phyloP scores from a whole-genome alignment of 2,329 filamentous ascomycete species.

The Fusarium paranaense region DNA sequence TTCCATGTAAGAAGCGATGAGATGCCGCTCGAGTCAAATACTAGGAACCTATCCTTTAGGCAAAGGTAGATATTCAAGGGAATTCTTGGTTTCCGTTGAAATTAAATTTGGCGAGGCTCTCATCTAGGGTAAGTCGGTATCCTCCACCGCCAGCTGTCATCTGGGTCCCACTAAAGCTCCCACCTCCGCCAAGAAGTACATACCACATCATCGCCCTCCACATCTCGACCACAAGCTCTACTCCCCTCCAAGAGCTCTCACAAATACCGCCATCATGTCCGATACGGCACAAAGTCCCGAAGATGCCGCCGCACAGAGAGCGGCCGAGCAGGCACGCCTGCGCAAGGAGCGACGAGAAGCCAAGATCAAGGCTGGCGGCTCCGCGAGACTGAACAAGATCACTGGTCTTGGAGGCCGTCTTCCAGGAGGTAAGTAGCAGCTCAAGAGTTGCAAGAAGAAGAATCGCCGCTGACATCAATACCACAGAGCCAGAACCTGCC shows the following conservation, averaged over 20 bases:
- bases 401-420: conserved; percentile 70
- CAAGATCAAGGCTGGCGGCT: conserved; percentile 79
- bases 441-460: background rate
- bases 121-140: conserved; percentile 22
- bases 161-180: conserved; percentile 22
- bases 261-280: conserved; percentile 49
- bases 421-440: conserved; percentile 46
- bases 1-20: no score
- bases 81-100: background rate
- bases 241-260: conserved; percentile 1
- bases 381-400: conserved; percentile 78
- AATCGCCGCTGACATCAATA: background rate
- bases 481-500: conserved; percentile 19
- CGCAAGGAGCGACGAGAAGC: conserved; percentile 84
- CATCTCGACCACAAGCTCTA: conserved; percentile 10
- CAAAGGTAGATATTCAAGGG: background rate
- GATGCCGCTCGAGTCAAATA: background rate
- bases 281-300: conserved; percentile 50
- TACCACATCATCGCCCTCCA: conserved; percentile 26
- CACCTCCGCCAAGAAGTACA: conserved; percentile 14
- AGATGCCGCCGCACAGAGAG: conserved; percentile 64
- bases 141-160: conserved; percentile 27
- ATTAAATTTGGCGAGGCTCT: background rate
- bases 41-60: background rate
- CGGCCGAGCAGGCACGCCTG: conserved; percentile 75